These are phyloP conservation scores for Porodaedalea pini DNA, from an alignment of 1,284 basidiomycete genomes.

Conservation along the genomic window DNA sequence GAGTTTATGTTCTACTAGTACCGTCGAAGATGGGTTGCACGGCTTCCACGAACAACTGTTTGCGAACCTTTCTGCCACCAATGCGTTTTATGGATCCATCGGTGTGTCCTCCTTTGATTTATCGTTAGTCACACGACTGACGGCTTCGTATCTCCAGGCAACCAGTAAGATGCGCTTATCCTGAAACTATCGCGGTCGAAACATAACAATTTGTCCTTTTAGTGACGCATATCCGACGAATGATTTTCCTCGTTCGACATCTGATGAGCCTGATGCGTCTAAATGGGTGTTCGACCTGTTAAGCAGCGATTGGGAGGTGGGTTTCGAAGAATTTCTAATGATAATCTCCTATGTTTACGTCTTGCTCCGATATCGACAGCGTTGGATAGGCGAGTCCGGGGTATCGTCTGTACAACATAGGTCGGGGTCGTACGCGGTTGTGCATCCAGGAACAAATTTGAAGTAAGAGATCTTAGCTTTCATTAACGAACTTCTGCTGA, in stretches of 20 bases:
- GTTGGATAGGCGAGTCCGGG: constrained; percentile 39
- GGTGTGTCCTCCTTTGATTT: neutral
- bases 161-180: constrained; percentile 39
- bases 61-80: neutral
- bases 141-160: constrained; percentile 33
- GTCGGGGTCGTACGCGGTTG: constrained; percentile 47
- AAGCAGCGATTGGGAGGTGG: constrained; percentile 43
- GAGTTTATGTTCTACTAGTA: neutral
- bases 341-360: neutral
- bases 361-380: constrained; percentile 31
- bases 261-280: constrained; percentile 28
- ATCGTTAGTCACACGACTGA: constrained; percentile 2
- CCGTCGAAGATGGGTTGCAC: constrained; percentile 15
- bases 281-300: constrained; percentile 52
- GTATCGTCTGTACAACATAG: constrained; percentile 39
- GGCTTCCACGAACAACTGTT: constrained; percentile 15
- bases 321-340: constrained; percentile 18
- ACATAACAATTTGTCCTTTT: neutral
- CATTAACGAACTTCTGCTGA: neutral
- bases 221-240: constrained; percentile 50
- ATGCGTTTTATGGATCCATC: constrained; percentile 9
- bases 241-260: constrained; percentile 44
- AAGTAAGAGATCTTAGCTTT: constrained; percentile 28
- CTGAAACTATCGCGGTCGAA: neutral
- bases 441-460: constrained; percentile 42